Evolutionary conservation across 2,329 filamentous ascomycete species (phyloP).

Genomic region (Periconia digitata): DNA sequence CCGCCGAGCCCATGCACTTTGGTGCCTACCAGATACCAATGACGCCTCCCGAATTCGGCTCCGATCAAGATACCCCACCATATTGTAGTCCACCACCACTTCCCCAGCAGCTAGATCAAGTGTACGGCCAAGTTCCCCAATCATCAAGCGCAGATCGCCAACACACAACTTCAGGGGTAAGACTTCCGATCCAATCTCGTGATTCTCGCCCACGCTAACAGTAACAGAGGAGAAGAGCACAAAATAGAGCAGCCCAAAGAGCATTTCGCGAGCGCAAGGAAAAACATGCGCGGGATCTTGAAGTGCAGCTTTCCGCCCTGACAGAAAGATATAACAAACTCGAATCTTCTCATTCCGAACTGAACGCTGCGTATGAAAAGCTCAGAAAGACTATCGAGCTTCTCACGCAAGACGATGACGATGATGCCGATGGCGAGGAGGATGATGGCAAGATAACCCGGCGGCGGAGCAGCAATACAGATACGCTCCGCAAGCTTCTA

Average conservation of each 20-base stretch:
- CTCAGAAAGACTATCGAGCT: conserved; percentile 44
- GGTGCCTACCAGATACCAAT: conserved; percentile 39
- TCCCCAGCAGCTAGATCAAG: conserved; percentile 28
- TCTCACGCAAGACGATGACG: conserved; percentile 37
- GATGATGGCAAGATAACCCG: conserved; percentile 21
- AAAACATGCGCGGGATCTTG: conserved; percentile 65
- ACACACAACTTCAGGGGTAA: conserved; percentile 44
- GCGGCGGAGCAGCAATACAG: conserved; percentile 30
- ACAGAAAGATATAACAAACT: conserved; percentile 59
- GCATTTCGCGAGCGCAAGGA: conserved; percentile 66
- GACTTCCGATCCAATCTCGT: conserved; percentile 2
- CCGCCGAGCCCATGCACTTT: conserved; percentile 35
- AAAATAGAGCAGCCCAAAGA: conserved; percentile 63
- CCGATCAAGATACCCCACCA: conserved; percentile 40
- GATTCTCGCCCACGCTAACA: conserved; percentile 11
- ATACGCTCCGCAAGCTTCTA: conserved; percentile 41
- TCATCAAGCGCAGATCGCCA: conserved; percentile 30
- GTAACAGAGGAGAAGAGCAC: conserved; percentile 57
- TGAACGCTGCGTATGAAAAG: conserved; percentile 43
- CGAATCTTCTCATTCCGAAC: conserved; percentile 54
- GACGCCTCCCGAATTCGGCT: conserved; percentile 44
- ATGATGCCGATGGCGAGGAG: conserved; percentile 31
- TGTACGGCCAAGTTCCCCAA: conserved; percentile 18
- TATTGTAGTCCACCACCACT: conserved; percentile 41
- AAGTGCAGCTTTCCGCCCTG: conserved; percentile 57